Base-by-base conservation (phyloP, 2,329 filamentous ascomycete species). In the Phialophora expanda region DNA sequence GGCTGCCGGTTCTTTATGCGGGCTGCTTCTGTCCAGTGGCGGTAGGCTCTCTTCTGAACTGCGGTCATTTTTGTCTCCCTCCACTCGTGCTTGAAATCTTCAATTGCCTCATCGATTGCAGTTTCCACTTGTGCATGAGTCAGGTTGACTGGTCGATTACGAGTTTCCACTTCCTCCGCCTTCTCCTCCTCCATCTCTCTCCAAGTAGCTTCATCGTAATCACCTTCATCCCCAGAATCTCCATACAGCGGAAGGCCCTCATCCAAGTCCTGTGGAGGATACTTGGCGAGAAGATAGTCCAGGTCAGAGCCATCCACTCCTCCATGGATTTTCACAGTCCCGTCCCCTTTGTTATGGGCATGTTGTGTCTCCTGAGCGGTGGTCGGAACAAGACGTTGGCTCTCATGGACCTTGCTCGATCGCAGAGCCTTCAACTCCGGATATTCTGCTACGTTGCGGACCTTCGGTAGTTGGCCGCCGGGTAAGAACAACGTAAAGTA, bases 171-270 rank as follows among this genome's bases (percentile, higher is more conserved):
- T 48, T 78, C 76, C 66, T 89, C 87, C 59, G 79, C 77, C 50
- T 78, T 76, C 66, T 89, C 87, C 32, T 84, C 78, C 54, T 88
- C 82, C 9, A 90, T 89, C 72, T 91, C 89, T 51, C 77, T 78
- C 79, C 83, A 84, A 0, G 86, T 89, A 41, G 85, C 82, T 11
- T 84, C 80, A 70, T 90, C 88, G 67, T 84, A 85, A 32, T 84
- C 79, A 3, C 82, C 82, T 8, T 83, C 76, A 56, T 69, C 78
- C 1, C 77, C 79, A 0, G 86, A 89, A 3, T 89, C 85, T 4
- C 86, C 85, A 71, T 84, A 85, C 0, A 79, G 24, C 20, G 85
- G 84, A 6, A 85, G 76, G 9, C 80, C 70, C 24, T 83, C 75
- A 11, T 77, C 76, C 30, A 76, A 77, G 44, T 76, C 73, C 32